Base-by-base conservation (phyloP, 2,329 filamentous ascomycete genomes). In the Talaromyces islandicus region DNA sequence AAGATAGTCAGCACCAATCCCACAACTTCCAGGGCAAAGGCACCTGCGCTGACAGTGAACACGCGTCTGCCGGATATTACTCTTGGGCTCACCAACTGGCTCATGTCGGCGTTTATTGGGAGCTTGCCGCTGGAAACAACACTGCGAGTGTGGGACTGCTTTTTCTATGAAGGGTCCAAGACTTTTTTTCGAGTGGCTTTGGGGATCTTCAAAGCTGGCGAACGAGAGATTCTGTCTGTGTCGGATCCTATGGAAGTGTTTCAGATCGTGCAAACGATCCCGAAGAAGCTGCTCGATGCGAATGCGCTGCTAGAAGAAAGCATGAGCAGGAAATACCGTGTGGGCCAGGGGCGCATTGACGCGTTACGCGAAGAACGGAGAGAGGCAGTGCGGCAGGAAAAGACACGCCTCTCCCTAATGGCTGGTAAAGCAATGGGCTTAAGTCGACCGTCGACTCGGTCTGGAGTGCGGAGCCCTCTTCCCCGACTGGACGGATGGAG, bases 41-140 rank as follows among this genome's bases (percentile, higher is more conserved):
- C 68, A 75, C 80, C 65, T 69, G 78, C 64, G 67, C 75, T 68
- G 69, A 75, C 72, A 38, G 69, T 77, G 61, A 64, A 73, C 52
- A 75, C 75, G 9, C 83, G 89, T 4, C 82, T 97, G 11, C 93
- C 93, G 0, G 92, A 93, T 12, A 93, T 97, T 65, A 94, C 91
- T 0, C 83, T 97, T 5, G 95, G 92, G 66, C 91, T 94, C 74
- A 96, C 92, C 10, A 90, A 92, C 4, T 97, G 93, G 93, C 95
- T 97, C 74, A 97, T 97, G 93, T 95, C 90, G 54, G 90, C 94
- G 68, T 97, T 94, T 73, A 94, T 97, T 63, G 92, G 92, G 57
- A 96, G 91, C 0, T 79, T 97, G 19, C 93, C 93, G 1, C 92
- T 96, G 63, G 93, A 97, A 76, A 91, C 89, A 19, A 93, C 92